Conservation (phyloP, 2,329 filamentous ascomycete species). For the Aspergillus quadricinctus region DNA sequence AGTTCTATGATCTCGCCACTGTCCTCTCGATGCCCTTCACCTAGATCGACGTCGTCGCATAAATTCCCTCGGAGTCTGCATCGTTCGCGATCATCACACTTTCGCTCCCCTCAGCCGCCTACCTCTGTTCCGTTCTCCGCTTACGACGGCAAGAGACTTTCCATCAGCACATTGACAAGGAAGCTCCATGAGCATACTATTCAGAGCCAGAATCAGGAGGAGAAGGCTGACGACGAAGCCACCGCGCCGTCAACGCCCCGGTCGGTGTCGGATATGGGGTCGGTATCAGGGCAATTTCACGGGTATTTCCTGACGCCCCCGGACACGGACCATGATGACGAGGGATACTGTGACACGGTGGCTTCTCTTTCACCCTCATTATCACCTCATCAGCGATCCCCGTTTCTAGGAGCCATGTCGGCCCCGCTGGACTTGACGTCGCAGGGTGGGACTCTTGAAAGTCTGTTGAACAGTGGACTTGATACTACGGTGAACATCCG, state of each 20-base stretch:
- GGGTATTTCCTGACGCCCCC: slow-evolving; percentile 35
- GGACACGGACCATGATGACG: slow-evolving; percentile 37
- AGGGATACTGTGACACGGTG: slow-evolving; percentile 46
- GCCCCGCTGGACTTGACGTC: slow-evolving; percentile 21
- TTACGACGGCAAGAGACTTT: slow-evolving; percentile 36
- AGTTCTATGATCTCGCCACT: slow-evolving; percentile 37
- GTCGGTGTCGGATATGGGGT: background rate
- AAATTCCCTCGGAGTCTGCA: slow-evolving; percentile 27
- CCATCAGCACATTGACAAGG: slow-evolving; percentile 37
- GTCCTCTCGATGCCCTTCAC: slow-evolving; percentile 41
- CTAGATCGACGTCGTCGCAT: slow-evolving; percentile 25
- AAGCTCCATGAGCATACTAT: slow-evolving; percentile 40
- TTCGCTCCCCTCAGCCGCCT: slow-evolving; percentile 33
- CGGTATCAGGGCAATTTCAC: slow-evolving; percentile 7
- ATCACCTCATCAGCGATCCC: slow-evolving; percentile 24
- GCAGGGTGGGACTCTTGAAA: slow-evolving; percentile 4
- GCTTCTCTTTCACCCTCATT: slow-evolving; percentile 57
- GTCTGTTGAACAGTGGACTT: background rate
- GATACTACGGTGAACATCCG: slow-evolving; percentile 27
- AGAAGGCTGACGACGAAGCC: slow-evolving; percentile 8
- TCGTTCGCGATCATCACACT: slow-evolving; percentile 31
- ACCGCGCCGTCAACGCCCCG: background rate
- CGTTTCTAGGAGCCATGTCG: slow-evolving; percentile 26
- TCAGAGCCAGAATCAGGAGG: slow-evolving; percentile 19
- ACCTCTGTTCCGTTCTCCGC: slow-evolving; percentile 43